phyloP scores from a whole-genome alignment of 169 alveolate species.

The Amoebophrya sp. region DNA sequence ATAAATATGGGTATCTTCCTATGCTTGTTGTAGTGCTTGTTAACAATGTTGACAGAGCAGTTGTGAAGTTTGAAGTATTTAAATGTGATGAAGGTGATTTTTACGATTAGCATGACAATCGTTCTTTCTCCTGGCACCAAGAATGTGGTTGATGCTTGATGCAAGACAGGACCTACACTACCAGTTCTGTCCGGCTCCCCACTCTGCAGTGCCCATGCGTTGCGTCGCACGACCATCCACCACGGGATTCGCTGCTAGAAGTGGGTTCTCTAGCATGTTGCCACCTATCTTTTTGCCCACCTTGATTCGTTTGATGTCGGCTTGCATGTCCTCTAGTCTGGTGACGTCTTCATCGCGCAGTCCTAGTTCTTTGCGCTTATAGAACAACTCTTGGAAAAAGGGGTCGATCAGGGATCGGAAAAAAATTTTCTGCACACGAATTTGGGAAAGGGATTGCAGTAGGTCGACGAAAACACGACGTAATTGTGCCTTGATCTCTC shows the following conservation, averaged over 20 bases:
- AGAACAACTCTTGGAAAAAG: neutral
- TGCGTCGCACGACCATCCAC: neutral
- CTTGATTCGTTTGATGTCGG: neutral
- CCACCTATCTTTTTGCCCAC: neutral
- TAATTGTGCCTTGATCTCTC: neutral
- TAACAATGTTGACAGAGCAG: too few species aligned
- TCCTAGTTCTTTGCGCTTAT: neutral
- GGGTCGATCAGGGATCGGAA: neutral
- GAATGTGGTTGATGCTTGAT: too few species aligned
- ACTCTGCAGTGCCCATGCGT: neutral
- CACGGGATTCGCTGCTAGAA: neutral
- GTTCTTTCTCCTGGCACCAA: too few species aligned
- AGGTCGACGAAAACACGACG: neutral
- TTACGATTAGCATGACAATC: too few species aligned
- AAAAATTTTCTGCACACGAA: neutral
- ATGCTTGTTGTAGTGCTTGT: too few species aligned
- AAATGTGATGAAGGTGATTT: too few species aligned
- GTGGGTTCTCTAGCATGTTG: neutral
- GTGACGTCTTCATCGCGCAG: neutral
- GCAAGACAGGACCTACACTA: too few species aligned
- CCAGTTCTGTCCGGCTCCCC: neutral
- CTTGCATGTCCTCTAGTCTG: neutral
- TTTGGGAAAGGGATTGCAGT: neutral
- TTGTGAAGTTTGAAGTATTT: too few species aligned
- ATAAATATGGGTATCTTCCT: too few species aligned